Percentiles rank a stretch among this genome's conserved stretches.
Evolutionary conservation across 306 rosid species (phyloP).

Genomic region (Quercus bicolor): DNA sequence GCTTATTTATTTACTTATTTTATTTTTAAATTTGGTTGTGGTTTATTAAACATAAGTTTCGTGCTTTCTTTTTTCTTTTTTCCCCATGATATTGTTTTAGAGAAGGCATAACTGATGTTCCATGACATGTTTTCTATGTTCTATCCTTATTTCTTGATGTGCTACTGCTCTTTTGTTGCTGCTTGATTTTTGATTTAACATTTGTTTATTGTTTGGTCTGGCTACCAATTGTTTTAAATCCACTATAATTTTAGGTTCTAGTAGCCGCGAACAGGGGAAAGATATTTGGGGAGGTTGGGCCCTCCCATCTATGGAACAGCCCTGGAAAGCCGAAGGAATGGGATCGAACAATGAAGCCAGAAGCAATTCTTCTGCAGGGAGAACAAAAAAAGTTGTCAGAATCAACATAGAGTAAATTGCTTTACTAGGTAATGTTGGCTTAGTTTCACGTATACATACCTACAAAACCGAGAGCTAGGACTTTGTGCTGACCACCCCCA

Average conservation of each 20-base stretch:
- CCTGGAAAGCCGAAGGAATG: slow-evolving; percentile 22
- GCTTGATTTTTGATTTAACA: background rate
- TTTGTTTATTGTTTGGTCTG: background rate
- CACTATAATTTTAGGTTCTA: slow-evolving; percentile 31
- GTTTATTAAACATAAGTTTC: background rate
- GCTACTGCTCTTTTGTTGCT: background rate
- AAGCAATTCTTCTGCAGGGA: slow-evolving; percentile 20
- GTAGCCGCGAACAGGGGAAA: slow-evolving; percentile 23
- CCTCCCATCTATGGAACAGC: slow-evolving; percentile 26
- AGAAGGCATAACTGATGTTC: background rate
- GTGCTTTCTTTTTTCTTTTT: background rate
- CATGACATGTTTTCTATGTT: background rate
- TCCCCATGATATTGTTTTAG: background rate
- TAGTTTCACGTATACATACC: background rate
- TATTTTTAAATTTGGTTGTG: too few species aligned
- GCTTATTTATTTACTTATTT: too few species aligned
- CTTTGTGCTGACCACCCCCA: background rate
- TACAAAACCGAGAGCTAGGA: background rate
- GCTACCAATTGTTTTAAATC: background rate
- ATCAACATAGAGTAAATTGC: slow-evolving; percentile 61
- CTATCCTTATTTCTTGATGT: background rate
- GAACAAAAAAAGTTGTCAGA: slow-evolving; percentile 61
- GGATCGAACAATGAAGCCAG: slow-evolving; percentile 26
- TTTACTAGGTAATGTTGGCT: background rate
- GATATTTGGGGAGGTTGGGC: slow-evolving; percentile 22